A percentile compares a stretch with the other conserved stretches of the same genome.
These are phyloP conservation scores for Coemansia sp. DNA, from an alignment of 192 early-diverging fungal species.

Conservation along the genomic window DNA sequence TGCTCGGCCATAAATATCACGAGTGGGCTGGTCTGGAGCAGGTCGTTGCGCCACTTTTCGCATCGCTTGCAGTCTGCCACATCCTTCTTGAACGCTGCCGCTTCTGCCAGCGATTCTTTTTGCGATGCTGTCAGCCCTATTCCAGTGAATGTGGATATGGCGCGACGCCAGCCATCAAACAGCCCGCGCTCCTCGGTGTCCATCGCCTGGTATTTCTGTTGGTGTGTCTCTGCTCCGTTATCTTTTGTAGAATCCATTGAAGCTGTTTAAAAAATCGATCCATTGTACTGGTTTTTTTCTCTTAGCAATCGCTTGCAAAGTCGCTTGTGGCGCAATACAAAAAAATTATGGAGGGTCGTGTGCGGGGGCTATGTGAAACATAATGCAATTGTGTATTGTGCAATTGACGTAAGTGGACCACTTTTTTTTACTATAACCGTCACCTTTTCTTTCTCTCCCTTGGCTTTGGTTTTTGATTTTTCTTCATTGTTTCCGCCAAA, in stretches of 20 bases:
- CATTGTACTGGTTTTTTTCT: neutral
- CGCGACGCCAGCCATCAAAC: slow-evolving; percentile 64
- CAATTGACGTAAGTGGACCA: too few relatives aligned
- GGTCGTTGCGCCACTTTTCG: slow-evolving; percentile 72
- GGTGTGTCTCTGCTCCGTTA: slow-evolving; percentile 20
- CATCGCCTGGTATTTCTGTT: slow-evolving; percentile 34
- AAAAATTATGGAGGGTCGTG: too few relatives aligned
- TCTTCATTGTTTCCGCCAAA: too few relatives aligned
- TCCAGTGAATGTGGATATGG: slow-evolving; percentile 59
- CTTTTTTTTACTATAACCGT: too few relatives aligned
- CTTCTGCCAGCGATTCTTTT: slow-evolving; percentile 19
- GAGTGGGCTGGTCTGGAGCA: slow-evolving; percentile 71
- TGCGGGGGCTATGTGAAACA: too few relatives aligned
- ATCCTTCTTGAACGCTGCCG: slow-evolving; percentile 50
- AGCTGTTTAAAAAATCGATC: too few relatives aligned
- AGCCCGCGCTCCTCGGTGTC: slow-evolving; percentile 55
- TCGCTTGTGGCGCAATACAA: too few relatives aligned
- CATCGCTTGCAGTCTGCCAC: slow-evolving; percentile 61
- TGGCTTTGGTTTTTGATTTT: neutral
- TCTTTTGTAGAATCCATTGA: slow-evolving; percentile 11
- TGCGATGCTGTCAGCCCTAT: slow-evolving; percentile 58
- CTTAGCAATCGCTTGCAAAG: too few relatives aligned
- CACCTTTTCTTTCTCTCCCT: neutral
- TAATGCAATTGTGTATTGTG: too few relatives aligned
- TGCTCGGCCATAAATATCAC: slow-evolving; percentile 84